Conservation (phyloP, 345 rosid genomes). For the Eucalyptus regnans region DNA sequence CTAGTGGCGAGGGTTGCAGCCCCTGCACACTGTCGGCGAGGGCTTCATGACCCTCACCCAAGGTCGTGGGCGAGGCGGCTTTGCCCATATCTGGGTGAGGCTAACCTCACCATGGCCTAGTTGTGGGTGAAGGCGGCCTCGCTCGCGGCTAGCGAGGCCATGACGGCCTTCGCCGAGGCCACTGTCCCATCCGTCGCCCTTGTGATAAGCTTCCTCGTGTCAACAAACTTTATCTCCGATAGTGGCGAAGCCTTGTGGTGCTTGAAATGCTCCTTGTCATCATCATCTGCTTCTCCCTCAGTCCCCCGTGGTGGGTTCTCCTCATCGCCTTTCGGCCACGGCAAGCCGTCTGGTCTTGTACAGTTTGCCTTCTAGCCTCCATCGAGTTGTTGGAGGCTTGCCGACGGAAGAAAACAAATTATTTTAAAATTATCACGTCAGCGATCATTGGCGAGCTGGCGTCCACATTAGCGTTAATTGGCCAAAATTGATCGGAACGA, state of each 20-base stretch:
- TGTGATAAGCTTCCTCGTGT: slow-evolving; percentile 66
- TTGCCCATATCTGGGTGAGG: too few species aligned
- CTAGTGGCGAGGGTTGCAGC: too few species aligned
- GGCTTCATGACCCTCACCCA: too few species aligned
- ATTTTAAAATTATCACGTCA: rapidly evolving
- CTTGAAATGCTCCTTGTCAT: slow-evolving; percentile 29
- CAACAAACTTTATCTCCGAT: slow-evolving; percentile 44
- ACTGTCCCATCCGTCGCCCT: slow-evolving; percentile 49
- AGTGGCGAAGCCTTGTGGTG: slow-evolving; percentile 62
- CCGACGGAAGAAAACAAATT: too few species aligned
- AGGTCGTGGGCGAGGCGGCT: too few species aligned
- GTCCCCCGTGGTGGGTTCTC: not conserved
- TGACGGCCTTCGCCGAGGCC: not conserved
- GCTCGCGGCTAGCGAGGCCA: too few species aligned
- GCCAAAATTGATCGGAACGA: rapidly evolving
- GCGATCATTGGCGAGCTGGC: rapidly evolving
- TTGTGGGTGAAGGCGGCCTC: too few species aligned
- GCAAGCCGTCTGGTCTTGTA: slow-evolving; percentile 42
- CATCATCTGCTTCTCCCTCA: slow-evolving; percentile 1
- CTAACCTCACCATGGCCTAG: too few species aligned
- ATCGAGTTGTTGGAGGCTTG: too few species aligned
- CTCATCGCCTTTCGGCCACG: slow-evolving; percentile 14
- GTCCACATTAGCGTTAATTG: rapidly evolving
- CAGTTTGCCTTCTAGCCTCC: slow-evolving; percentile 2
- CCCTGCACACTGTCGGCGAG: rapidly evolving